These are phyloP conservation scores for Penicillium fimorum DNA, from an alignment of 495 filamentous ascomycete species.

Conservation along the genomic window DNA sequence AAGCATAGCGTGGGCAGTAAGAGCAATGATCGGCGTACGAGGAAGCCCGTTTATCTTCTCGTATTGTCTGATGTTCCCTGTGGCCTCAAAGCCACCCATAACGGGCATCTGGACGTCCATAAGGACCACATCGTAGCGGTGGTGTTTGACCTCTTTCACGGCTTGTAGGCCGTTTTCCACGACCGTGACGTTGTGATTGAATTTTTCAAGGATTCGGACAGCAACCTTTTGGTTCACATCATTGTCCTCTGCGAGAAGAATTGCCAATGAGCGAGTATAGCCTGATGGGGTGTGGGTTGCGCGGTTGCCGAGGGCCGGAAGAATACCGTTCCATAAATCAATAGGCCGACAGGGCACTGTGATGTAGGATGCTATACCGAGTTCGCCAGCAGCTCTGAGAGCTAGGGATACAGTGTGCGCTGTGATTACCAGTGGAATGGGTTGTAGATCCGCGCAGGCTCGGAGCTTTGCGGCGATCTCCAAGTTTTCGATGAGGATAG, in stretches of 20 bases:
- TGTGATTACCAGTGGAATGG: constrained; percentile 83
- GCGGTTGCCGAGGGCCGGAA: constrained; percentile 85
- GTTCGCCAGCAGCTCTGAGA: constrained; percentile 84
- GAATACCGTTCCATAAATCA: constrained; percentile 89
- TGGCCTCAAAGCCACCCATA: constrained; percentile 75
- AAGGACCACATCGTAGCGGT: constrained; percentile 67
- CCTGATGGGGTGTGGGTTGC: constrained; percentile 79
- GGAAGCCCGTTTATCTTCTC: constrained; percentile 45
- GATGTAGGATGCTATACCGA: constrained; percentile 93
- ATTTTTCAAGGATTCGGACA: constrained; percentile 67
- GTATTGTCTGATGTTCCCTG: constrained; percentile 67
- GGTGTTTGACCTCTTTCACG: constrained; percentile 60
- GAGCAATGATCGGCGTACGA: constrained; percentile 70
- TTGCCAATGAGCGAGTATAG: constrained; percentile 84
- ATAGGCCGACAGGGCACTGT: constrained; percentile 88
- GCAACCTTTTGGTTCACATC: constrained; percentile 79
- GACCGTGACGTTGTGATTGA: constrained; percentile 68
- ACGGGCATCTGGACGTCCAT: constrained; percentile 90
- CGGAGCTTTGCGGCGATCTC: constrained; percentile 78
- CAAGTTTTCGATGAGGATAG: constrained; percentile 85
- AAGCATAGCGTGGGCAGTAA: constrained; percentile 80
- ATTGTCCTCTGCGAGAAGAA: constrained; percentile 84
- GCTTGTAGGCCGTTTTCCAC: constrained; percentile 77
- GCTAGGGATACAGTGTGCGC: constrained; percentile 81
- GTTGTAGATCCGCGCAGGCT: constrained; percentile 77